Base-by-base conservation (phyloP, 768 basidiomycete genomes). In the Aureoboletus auriporus region DNA sequence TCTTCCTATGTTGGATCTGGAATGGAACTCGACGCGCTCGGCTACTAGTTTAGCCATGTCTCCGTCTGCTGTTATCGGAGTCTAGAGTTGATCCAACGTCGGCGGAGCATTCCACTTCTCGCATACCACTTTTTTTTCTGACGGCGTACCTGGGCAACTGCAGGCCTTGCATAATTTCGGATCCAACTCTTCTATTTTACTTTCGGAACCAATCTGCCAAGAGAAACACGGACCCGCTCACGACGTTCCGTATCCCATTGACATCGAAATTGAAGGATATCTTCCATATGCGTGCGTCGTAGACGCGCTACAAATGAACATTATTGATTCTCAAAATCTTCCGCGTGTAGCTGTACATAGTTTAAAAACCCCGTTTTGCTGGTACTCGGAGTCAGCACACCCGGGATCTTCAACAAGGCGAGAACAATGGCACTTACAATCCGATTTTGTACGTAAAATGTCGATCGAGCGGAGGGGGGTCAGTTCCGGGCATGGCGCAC, bases 291-390 rank as follows among this genome's bases (percentile, higher is more conserved):
- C 33, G 11, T 12, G 10, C n/a, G 1, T 23, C n/a, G 44, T 5
- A 34, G 16, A 40, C 14, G n/a, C 1, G 2, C 4, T 26, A 12
- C 23, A 33, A 26, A 23, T 14, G 17, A 17, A 26, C 14, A 9
- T 46, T 6, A 60, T 28, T 39, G 42, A 38, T 28, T 42, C 40
- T 59, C 59, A 47, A 72, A 71, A 40, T 73, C 70, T 40, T 71
- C 71, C 1, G 61, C 59, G 23, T 69, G 64, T 27, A 73, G 52
- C 14, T 71, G 71, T 2, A 71, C 69, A 36, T 72, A 72, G 49
- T 66, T 64, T 39, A 71, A 47, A 46, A 66, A 72, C 13, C 70
- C 71, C 13, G 63, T 63, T 45, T 62, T 63, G n/a, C 71, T 72
- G 20, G 13, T 34, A 23, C 14, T 5, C 14, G 33, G 20, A 30